Conservation (phyloP, 305 asterid species). For the Galium porrigens region DNA sequence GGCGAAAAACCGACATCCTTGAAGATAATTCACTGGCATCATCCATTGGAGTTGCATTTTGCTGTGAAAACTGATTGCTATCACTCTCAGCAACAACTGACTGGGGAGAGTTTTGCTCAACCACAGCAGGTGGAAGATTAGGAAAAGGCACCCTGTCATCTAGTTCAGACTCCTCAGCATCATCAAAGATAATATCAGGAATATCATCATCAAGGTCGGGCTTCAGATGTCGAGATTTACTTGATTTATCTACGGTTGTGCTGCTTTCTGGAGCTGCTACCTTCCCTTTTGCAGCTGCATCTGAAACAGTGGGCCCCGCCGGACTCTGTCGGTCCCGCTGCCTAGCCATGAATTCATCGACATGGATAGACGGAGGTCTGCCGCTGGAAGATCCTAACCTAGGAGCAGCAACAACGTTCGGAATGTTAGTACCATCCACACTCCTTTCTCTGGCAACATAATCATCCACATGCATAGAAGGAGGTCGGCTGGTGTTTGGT, state of each 20-base stretch:
- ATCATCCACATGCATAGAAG: conserved; percentile 96
- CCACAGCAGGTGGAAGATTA: conserved; percentile 37
- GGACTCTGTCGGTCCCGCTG: conserved; percentile 74
- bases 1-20: conserved; percentile 55
- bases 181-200: conserved; percentile 80
- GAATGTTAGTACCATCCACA: conserved; percentile 55
- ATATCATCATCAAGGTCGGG: conserved; percentile 77
- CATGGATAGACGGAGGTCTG: conserved; percentile 86
- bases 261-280: conserved; percentile 33
- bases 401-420: conserved; percentile 69
- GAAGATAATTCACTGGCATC: conserved; percentile 68
- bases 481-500: conserved; percentile 96
- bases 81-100: conserved; percentile 64
- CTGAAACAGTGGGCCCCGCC: conserved; percentile 28
- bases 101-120: conserved; percentile 53
- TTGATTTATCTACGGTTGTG: conserved; percentile 37
- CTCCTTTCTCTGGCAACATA: conserved; percentile 90
- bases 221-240: conserved; percentile 42
- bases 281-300: conserved; percentile 36
- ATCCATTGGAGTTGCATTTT: conserved; percentile 48
- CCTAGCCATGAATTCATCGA: conserved; percentile 92
- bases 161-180: conserved; percentile 75
- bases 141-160: conserved; percentile 83
- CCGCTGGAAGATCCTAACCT: conserved; percentile 72
- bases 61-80: conserved; percentile 40